Evolutionary conservation across 768 basidiomycete genomes (phyloP).

Genomic region (Coprinopsis cinerea): DNA sequence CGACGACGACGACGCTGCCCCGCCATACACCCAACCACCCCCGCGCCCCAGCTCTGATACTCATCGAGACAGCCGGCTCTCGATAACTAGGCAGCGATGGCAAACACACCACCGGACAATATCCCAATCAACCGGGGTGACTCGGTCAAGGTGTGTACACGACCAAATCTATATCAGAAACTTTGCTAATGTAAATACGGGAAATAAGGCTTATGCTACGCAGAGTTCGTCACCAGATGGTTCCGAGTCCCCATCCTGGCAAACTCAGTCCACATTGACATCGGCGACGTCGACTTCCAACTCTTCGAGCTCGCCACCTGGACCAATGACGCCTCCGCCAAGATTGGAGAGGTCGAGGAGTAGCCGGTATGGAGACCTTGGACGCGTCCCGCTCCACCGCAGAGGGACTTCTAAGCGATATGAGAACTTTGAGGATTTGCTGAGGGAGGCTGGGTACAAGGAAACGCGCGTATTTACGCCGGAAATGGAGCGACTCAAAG

Average conservation of each 20-base stretch:
- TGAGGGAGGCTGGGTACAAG: slow-evolving; percentile 86
- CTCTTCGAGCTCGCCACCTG: slow-evolving; percentile 36
- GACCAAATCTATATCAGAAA: not conserved
- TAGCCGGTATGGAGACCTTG: slow-evolving; percentile 58
- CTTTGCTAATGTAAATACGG: not conserved
- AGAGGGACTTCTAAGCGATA: slow-evolving; percentile 77
- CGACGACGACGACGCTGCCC: not conserved
- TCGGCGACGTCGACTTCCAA: slow-evolving; percentile 17
- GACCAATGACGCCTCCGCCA: slow-evolving; percentile 38
- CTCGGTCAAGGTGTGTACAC: not conserved
- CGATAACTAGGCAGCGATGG: not conserved
- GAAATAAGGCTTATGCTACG: not conserved
- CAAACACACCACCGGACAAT: not conserved
- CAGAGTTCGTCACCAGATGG: slow-evolving; percentile 2
- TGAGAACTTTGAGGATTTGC: slow-evolving; percentile 78
- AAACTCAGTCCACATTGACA: not conserved
- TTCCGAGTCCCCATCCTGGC: not conserved
- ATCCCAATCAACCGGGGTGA: slow-evolving; percentile 3
- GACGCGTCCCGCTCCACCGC: slow-evolving; percentile 69
- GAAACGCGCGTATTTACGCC: slow-evolving; percentile 89
- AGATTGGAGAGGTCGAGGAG: slow-evolving; percentile 32
- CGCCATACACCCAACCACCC: too few relatives aligned
- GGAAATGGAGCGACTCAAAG: slow-evolving; percentile 52
- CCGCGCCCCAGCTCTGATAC: not conserved
- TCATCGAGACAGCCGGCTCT: not conserved